Conservation (phyloP, 306 rosid genomes). For the Vigna radiata region DNA sequence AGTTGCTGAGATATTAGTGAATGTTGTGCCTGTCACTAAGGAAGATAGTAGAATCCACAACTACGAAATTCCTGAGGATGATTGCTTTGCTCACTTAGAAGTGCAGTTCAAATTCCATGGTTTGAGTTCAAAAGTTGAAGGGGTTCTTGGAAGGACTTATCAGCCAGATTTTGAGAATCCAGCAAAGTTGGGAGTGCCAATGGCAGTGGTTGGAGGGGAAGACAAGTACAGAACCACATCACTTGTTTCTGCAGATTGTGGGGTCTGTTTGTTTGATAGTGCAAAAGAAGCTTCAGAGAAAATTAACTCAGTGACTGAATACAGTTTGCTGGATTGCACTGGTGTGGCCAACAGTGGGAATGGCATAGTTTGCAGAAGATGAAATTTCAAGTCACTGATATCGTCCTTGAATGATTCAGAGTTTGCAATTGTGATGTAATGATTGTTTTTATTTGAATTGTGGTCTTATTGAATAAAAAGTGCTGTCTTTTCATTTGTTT, state of each 20-base stretch:
- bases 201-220: conserved; percentile 90
- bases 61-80: conserved; percentile 70
- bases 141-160: conserved; percentile 89
- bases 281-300: conserved; percentile 27
- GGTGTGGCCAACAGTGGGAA: conserved; percentile 62
- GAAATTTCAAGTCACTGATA: not conserved
- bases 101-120: conserved; percentile 79
- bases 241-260: conserved; percentile 71
- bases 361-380: conserved; percentile 83
- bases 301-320: conserved; percentile 38
- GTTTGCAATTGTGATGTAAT: conserved; percentile 1
- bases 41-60: conserved; percentile 82
- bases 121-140: conserved; percentile 74
- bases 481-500: conserved; percentile 18
- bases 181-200: conserved; percentile 76
- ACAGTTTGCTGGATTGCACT: conserved; percentile 64
- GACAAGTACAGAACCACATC: conserved; percentile 72
- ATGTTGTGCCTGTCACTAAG: conserved; percentile 77
- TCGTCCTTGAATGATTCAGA: not conserved
- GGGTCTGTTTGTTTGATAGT: conserved; percentile 62
- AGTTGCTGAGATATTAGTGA: conserved; percentile 66
- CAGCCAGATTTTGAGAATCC: conserved; percentile 79
- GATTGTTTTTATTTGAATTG: not conserved
- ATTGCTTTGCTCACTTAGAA: conserved; percentile 86
- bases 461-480: conserved; percentile 1